These are phyloP conservation scores for Dujonia santamariae DNA, from an alignment of 1,139 yeast genomes.

Conservation along the genomic window DNA sequence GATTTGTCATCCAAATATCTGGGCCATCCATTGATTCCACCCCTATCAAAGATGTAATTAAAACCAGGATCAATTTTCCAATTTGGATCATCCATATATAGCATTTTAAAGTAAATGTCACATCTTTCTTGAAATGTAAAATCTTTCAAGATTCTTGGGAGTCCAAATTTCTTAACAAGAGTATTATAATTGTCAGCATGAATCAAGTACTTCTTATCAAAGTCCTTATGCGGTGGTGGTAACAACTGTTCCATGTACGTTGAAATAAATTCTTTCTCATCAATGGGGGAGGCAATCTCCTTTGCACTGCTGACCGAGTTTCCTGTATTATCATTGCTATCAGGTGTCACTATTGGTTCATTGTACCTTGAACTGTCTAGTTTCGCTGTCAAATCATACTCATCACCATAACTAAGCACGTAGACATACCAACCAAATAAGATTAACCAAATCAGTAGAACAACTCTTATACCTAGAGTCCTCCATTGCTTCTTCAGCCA, in stretches of 20 bases:
- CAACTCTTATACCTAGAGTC: no score
- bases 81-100: slow-evolving; percentile 7
- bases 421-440: no score
- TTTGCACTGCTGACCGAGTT: no score
- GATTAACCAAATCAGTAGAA: no score
- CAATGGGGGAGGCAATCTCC: no score
- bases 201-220: slow-evolving; percentile 2
- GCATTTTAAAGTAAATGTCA: slow-evolving; percentile 12
- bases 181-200: slow-evolving; percentile 7
- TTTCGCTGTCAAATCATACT: no score
- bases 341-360: no score
- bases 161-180: not conserved
- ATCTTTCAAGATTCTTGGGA: slow-evolving; percentile 6
- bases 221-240: slow-evolving; percentile 4
- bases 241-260: not conserved
- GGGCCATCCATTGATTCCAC: slow-evolving; percentile 13
- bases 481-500: no score
- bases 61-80: slow-evolving; percentile 17
- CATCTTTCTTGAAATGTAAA: slow-evolving; percentile 11
- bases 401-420: no score
- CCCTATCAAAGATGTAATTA: slow-evolving; percentile 10
- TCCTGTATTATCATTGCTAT: no score
- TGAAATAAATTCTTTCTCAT: no score
- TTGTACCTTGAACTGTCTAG: no score
- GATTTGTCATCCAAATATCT: slow-evolving; percentile 9